These are phyloP conservation scores for Penicillium sp. DNA, from an alignment of 2,329 filamentous ascomycete species.

Conservation along the genomic window DNA sequence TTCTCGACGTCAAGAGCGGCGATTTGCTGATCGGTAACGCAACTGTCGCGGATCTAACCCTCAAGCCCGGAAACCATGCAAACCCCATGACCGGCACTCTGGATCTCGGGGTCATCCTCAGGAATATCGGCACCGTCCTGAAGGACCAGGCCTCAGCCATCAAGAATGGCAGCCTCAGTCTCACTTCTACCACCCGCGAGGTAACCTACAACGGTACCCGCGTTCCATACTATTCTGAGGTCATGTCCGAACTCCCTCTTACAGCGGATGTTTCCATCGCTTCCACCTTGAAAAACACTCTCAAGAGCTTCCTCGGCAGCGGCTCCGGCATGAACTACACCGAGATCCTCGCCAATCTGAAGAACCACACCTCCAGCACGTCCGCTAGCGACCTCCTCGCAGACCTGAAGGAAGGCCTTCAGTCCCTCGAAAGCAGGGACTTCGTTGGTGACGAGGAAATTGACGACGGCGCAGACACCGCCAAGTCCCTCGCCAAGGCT, in stretches of 20 bases:
- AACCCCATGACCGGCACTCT: slow-evolving; percentile 50
- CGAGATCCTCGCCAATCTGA: slow-evolving; percentile 10
- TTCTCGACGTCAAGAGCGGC: slow-evolving; percentile 52
- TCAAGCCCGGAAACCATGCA: slow-evolving; percentile 56
- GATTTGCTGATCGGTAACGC: slow-evolving; percentile 51
- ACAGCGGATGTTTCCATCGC: slow-evolving; percentile 29
- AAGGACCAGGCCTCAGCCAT: slow-evolving; percentile 25
- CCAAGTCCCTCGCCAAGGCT: not conserved
- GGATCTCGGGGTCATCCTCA: slow-evolving; percentile 43
- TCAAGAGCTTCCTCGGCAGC: slow-evolving; percentile 21
- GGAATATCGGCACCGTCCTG: slow-evolving; percentile 27
- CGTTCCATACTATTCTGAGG: slow-evolving; percentile 37
- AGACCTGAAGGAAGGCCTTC: not conserved
- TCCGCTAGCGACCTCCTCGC: not conserved
- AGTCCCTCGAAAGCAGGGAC: not conserved
- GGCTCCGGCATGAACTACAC: slow-evolving; percentile 16
- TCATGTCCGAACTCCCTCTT: slow-evolving; percentile 32
- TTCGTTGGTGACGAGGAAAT: not conserved
- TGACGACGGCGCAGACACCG: not conserved
- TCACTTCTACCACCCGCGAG: slow-evolving; percentile 27
- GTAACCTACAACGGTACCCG: slow-evolving; percentile 31
- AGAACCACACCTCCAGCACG: not conserved
- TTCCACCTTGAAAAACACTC: slow-evolving; percentile 30
- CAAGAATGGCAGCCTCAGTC: slow-evolving; percentile 26
- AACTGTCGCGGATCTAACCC: slow-evolving; percentile 50